Evolutionary conservation across 2,329 filamentous ascomycete genomes (phyloP), one percentile per base, ranked within the genome.

Genomic region (Colletotrichum trifolii): DNA sequence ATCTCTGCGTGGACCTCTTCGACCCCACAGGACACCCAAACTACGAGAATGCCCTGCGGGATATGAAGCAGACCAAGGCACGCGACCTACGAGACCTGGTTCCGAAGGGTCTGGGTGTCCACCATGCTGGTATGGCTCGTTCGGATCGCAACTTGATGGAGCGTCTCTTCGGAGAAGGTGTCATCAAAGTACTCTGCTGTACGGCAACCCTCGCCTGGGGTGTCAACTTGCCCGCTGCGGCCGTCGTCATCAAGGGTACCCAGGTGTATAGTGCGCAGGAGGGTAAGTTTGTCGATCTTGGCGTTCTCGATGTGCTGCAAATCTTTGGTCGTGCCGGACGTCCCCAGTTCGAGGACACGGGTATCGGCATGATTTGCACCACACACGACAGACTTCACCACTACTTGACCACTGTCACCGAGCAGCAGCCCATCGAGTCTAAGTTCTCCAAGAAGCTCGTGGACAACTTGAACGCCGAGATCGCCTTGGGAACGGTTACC

Each of bases 281-380:
- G 56, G 96, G 96, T 77, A 97, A 97, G 77, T 98, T 97, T 71
- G 91, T 97, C 17, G 96, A 99, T 73, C 85, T 99, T 6, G 95
- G 96, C 3, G 99, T 99, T 69, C 85, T 99, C 2, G 96, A 99
- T 75, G 96, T 99, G 13, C 83, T 99, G 60, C 96, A 99, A 75
- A 99, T 99, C 65, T 99, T 99, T 74, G 96, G 96, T 82, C 94
- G 96, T 85, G 96, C 96, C 65, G 96, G 96, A 83, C 91, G 96
- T 76, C 96, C 96, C 45, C 96, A 99, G 74, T 99, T 97, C 71
- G 94, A 98, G 74, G 96, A 98, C 73, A 96, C 91, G 40, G 96
- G 96, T 83, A 97, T 98, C 70, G 96, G 96, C 68, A 97, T 97
- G 83, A 99, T 99, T 69, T 96, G 94, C 73, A 99, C 96, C 0